phyloP scores from a whole-genome alignment of 2,329 filamentous ascomycete species.

The Cadophora luteo-olivacea region DNA sequence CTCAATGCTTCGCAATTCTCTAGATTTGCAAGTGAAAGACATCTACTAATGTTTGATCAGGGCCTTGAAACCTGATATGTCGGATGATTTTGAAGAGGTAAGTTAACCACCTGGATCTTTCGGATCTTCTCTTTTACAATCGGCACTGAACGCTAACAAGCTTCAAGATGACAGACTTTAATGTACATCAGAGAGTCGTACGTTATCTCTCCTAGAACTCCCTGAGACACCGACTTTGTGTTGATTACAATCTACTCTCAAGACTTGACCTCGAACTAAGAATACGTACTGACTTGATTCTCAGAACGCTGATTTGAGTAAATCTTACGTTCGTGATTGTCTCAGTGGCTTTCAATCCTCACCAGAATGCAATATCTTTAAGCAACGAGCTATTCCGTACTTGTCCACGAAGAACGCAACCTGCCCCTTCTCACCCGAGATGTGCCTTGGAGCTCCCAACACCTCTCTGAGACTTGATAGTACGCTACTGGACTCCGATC shows the following conservation, averaged over 20 bases:
- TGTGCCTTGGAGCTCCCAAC: slow-evolving; percentile 7
- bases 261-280: too few species aligned
- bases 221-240: not conserved
- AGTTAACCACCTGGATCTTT: not conserved
- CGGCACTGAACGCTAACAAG: not conserved
- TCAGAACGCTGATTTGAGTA: slow-evolving; percentile 12
- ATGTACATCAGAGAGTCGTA: not conserved
- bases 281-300: not conserved
- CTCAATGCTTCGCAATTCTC: not conserved
- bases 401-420: not conserved
- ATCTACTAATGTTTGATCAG: not conserved
- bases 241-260: not conserved
- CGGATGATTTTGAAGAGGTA: not conserved
- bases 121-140: too few species aligned
- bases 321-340: slow-evolving; percentile 14
- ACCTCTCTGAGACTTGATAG: not conserved
- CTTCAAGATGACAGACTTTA: not conserved
- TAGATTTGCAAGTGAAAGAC: too few species aligned
- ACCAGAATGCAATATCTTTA: slow-evolving; percentile 13
- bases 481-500: slow-evolving; percentile 3
- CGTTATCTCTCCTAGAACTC: not conserved
- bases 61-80: not conserved
- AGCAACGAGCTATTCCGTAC: slow-evolving; percentile 3
- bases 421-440: slow-evolving; percentile 7
- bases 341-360: slow-evolving; percentile 10